Base-by-base conservation (phyloP, 2,329 filamentous ascomycete genomes). In the Cercospora beticola region DNA sequence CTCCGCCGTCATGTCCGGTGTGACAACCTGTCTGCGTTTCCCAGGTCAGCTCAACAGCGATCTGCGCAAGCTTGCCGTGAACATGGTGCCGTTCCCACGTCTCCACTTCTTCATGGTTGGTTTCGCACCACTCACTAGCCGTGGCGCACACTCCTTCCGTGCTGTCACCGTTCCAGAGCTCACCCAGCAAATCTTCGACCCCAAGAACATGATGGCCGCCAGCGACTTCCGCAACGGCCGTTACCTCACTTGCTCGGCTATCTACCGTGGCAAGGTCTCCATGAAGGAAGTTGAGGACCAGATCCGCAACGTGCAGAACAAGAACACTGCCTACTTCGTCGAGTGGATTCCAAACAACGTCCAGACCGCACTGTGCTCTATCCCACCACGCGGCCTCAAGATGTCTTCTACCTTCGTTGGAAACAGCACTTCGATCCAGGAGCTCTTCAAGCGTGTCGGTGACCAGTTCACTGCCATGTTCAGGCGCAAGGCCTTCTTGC, bases 311-410 rank as follows among this genome's bases (percentile, higher is more conserved):
- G 92, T 98, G 77, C 95, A 99, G 89, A 97, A 91, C 91, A 98
- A 98, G 92, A 99, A 99, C 90, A 91, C 92, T 68, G 92, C 92
- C 75, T 99, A 99, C 90, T 99, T 99, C 82, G 95, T 99, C 77
- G 95, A 99, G 88, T 99, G 95, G 95, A 99, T 99, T 79, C 95
- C 95, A 85, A 98, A 99, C 92, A 99, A 99, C 87, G 94, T 99
- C 63, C 95, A 98, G 89, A 98, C 94, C 78, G 94, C 95, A 75
- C 93, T 99, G 76, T 99, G 95, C 91, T 97, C 94, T 71, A 97
- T 99, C 81, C 95, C 95, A 78, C 95, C 95, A 70, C 93, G 94
- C 80, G 94, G 95, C 78, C 91, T 99, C 78, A 96, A 95, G 89
- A 99, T 99, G 94, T 97, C 94, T 67, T 94, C 94, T 58, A 99